Evolutionary conservation across 148 eudicot species (phyloP), one percentile per base, ranked within the genome.

Genomic region (Vaccinium darrowii): DNA sequence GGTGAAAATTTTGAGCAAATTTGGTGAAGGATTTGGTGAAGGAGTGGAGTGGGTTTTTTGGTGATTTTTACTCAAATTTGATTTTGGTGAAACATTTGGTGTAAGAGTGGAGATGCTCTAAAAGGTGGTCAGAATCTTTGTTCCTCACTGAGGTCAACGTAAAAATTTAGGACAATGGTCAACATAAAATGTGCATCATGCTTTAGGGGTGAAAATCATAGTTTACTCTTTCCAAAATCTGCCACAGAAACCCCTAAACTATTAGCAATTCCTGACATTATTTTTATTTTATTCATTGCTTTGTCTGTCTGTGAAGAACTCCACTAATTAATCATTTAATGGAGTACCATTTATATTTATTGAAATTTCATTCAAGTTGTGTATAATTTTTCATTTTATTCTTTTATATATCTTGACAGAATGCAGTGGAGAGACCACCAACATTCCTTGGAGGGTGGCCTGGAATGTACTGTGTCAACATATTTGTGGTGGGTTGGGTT

Each of bases 401-500:
- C 23, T 43, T 43, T 43, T 43, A 43, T 51, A 27, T 23, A 67
- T 67, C 18, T 23, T 11, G 73, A 50, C 94, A 94, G 98, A 92
- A 91, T 88, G 96, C 98, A 76, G 92, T 92, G 78, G 98, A 93
- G 85, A 89, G 90, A 81, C 94, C 98, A 56, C 96, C 98, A 86
- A 79, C 80, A 86, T 85, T 89, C 75, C 43, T 95, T 30, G 95
- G 95, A 88, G 92, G 98, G 2, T 95, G 98, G 98, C 88, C 88
- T 14, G 98, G 95, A 8, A 77, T 84, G 71, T 95, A 88, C 84
- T 85, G 89, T n/a, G 85, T 91, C 82, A 95, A 95, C 90, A 79
- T 92, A 62, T 92, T 95, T 81, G 90, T 95, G 57, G 98, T 95
- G 80, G 92, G 65, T 9, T 95, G 98, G 98, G 96, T 95, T 52